A percentile compares a stretch with the other conserved stretches of the same genome.
phyloP scores from a whole-genome alignment of 371 early-diverging fungal species.

The Mortierella sp. region DNA sequence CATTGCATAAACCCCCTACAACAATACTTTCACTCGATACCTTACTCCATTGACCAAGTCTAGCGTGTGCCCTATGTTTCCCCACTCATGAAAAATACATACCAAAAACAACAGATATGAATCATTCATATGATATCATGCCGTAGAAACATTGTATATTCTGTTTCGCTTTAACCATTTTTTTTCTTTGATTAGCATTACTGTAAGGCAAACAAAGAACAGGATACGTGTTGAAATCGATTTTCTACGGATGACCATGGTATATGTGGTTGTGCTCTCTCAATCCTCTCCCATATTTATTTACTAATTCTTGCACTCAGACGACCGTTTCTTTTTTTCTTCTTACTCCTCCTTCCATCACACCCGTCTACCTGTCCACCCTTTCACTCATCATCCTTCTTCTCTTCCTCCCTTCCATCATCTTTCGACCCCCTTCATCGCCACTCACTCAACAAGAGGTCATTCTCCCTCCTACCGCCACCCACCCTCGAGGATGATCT shows the following conservation, averaged over 20 bases:
- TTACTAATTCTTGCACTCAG: background rate
- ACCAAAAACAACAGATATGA: background rate
- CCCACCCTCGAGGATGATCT: constrained; percentile 9
- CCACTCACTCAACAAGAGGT: background rate
- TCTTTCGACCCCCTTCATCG: background rate
- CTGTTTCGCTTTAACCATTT: too few relatives aligned
- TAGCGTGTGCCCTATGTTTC: background rate
- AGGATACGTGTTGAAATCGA: too few relatives aligned
- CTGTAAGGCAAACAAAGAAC: background rate
- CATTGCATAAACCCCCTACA: background rate
- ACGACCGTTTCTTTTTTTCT: background rate
- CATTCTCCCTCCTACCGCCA: background rate
- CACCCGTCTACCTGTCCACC: too few relatives aligned
- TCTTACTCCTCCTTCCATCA: background rate
- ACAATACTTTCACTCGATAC: background rate
- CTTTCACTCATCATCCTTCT: background rate
- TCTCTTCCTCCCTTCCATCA: background rate
- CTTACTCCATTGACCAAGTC: background rate
- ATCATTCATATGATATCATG: background rate
- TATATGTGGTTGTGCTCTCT: too few relatives aligned
- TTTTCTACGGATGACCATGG: background rate
- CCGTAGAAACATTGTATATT: background rate
- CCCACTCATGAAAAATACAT: background rate
- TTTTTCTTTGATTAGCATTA: background rate
- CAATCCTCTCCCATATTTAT: too few relatives aligned